These are phyloP conservation scores for Articulospora tetracladia DNA, from an alignment of 495 filamentous ascomycete species.

Conservation along the genomic window DNA sequence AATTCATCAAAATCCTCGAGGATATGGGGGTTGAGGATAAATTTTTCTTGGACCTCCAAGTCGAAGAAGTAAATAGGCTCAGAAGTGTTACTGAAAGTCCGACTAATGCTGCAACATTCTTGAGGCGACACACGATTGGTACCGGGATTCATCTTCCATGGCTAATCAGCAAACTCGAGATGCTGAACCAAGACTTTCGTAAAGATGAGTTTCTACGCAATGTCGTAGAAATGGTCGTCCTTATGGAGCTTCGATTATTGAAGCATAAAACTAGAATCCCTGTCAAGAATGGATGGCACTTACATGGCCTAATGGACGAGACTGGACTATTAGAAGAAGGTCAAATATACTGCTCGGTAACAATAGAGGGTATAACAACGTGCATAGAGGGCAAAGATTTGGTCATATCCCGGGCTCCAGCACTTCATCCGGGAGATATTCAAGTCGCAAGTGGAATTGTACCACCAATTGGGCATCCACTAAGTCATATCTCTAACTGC, in stretches of 20 bases:
- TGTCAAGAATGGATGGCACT: constrained; percentile 42
- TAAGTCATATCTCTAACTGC: constrained; percentile 59
- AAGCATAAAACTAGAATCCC: constrained; percentile 74
- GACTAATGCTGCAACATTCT: constrained; percentile 56
- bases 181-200: constrained; percentile 53
- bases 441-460: constrained; percentile 54
- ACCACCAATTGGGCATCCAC: constrained; percentile 52
- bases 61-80: constrained; percentile 49
- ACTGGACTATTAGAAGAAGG: constrained; percentile 61
- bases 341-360: constrained; percentile 46
- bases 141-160: constrained; percentile 49
- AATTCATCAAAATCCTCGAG: constrained; percentile 78
- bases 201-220: constrained; percentile 62
- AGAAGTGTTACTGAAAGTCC: constrained; percentile 48
- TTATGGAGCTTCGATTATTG: constrained; percentile 61
- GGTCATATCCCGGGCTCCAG: constrained; percentile 67
- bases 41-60: constrained; percentile 59
- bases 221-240: constrained; percentile 58
- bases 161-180: constrained; percentile 52
- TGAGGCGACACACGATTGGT: constrained; percentile 51
- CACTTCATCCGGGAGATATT: constrained; percentile 75
- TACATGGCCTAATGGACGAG: constrained; percentile 82
- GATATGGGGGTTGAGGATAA: constrained; percentile 51
- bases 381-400: constrained; percentile 28
- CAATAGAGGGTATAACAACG: constrained; percentile 31